Evolutionary conservation across 169 alveolate genomes (phyloP), one percentile per base, ranked within the genome.

Genomic region (Cryptosporidium muris): DNA sequence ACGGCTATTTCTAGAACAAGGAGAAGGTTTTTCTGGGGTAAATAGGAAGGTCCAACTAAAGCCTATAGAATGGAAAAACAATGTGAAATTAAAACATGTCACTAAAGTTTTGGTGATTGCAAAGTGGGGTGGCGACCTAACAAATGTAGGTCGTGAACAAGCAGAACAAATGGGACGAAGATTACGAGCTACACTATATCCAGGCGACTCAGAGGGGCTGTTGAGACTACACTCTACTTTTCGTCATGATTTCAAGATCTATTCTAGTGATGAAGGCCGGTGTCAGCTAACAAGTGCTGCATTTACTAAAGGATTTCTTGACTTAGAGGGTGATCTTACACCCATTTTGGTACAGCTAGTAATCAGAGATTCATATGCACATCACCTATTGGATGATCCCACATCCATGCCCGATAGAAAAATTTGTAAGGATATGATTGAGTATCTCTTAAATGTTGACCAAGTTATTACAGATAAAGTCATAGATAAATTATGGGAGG

Each of bases 61-160:
- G 80, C 96, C 97, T 12, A 64, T 95, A n/a, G 89, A 82, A 47
- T 25, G 25, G 25, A 90, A 90, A 9, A 12, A 53, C n/a, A 63
- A 81, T 5, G 89, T 88, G n/a, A 63, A 65, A 5, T 8, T 25
- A 25, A 64, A 14, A 48, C 12, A 48, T 11, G 36, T 58, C n/a
- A n/a, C 9, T 0, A 90, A 93, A 88, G 95, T 96, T 3, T 89
- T 96, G 67, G 90, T 97, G n/a, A 97, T 98, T 12, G 96, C 98
- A 12, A 98, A 98, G 82, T 98, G 99, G 99, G 99, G 99, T n/a
- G 99, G 99, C 7, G 99, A 96, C 74, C 90, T 98, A 67, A 98
- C 99, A 0, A 94, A 94, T 34, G 93, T 96, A 16, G 99, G 99
- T n/a, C 80, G 95, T 81, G 92, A 94, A 14, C 98, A 95, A 90